phyloP scores from a whole-genome alignment of 2,329 filamentous ascomycete species.

The Chrysoporthe puriensis region DNA sequence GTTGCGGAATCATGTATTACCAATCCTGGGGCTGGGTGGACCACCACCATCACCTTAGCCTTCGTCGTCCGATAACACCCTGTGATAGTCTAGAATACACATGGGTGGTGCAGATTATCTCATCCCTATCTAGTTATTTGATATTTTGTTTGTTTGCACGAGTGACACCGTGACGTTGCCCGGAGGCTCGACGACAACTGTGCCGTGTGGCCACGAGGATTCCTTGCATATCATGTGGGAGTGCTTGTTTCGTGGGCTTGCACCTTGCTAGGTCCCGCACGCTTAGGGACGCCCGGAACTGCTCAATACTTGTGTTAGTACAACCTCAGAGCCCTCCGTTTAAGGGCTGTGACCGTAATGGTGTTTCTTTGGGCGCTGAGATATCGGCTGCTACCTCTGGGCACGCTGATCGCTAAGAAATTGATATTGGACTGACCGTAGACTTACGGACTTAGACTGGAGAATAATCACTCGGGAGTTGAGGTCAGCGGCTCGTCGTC shows the following conservation, averaged over 20 bases:
- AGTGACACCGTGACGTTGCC: not conserved
- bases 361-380: too few relatives aligned
- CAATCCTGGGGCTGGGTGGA: not conserved
- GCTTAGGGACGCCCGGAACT: not conserved
- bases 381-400: too few relatives aligned
- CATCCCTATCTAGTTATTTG: not conserved
- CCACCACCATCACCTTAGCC: not conserved
- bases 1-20: not conserved
- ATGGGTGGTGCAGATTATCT: not conserved
- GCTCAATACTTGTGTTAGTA: not conserved
- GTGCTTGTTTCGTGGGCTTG: constrained; percentile 8
- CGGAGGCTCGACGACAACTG: not conserved
- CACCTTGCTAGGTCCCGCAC: constrained; percentile 21
- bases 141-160: not conserved
- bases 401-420: too few relatives aligned
- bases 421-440: too few relatives aligned
- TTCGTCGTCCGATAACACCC: not conserved
- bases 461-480: too few relatives aligned
- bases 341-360: too few relatives aligned
- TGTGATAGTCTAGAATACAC: not conserved
- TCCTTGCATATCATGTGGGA: constrained; percentile 6
- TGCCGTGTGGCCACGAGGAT: not conserved
- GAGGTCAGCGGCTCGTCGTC: too few relatives aligned
- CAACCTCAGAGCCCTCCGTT: too few relatives aligned
- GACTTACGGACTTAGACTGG: too few relatives aligned